Base-by-base conservation (phyloP, 164 flowering plant genomes). In the Macadamia integrifolia region DNA sequence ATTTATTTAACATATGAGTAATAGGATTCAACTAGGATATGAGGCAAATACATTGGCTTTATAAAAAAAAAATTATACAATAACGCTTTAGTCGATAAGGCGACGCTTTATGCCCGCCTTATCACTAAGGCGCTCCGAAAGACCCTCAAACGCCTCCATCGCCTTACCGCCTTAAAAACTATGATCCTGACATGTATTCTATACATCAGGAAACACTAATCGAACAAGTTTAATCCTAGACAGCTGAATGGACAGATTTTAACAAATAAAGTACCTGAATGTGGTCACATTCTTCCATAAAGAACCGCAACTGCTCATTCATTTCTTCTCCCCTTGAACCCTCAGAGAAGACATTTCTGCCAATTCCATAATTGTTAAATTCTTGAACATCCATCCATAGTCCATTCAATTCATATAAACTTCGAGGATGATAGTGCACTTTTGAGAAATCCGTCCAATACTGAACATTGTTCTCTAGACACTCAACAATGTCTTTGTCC, bases 391-490 rank as follows among this genome's bases (percentile, higher is more conserved):
- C 86, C 73, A 70, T 76, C 90, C 89, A 86, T 52, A 84, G 71
- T 58, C 96, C 93, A 76, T 71, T 84, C 63, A 90, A 67, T 75
- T 92, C 91, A 74, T 88, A 88, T 14, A 90, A 63, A 80, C 96
- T 94, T 68, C 77, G 90, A 11, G 92, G 98, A 82, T 94, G 99
- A 75, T 85, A 92, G 61, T 94, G 96, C 60, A 88, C 97, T 79
- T 94, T 92, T 61, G 99, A 89, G 78, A 77, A 94, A 76, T 94
- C 99, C 18, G 99, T 88, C 99, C 98, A 94, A 77, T 46, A 92
- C 23, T 85, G 76, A 62, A 90, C 91, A 63, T 58, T 79, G 61
- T 79, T 82, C 68, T 92, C 91, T 69, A 92, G 77, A 78, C 75
- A 72, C 43, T 82, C 84, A 65, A 92, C 88, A 46, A 88, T 79